phyloP scores from a whole-genome alignment of 2,329 filamentous ascomycete genomes.

The Pseudogymnoascus sp. region DNA sequence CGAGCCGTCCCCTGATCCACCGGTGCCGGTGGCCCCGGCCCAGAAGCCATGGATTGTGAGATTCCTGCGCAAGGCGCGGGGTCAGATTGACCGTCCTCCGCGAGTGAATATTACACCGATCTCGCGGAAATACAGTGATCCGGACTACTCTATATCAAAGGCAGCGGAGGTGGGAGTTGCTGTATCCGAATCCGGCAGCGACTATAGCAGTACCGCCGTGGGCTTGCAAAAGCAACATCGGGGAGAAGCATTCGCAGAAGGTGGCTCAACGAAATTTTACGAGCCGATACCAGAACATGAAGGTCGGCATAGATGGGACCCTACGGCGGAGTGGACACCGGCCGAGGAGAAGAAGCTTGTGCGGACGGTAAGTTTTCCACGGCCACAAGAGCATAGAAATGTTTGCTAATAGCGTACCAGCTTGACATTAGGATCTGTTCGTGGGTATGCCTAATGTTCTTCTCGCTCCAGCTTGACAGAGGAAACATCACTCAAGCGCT shows the following conservation, averaged over 20 bases:
- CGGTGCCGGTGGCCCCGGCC: neutral
- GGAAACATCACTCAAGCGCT: conserved; percentile 49
- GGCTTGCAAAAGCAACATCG: neutral
- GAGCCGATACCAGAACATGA: conserved; percentile 20
- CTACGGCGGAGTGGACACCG: conserved; percentile 21
- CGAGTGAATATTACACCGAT: neutral
- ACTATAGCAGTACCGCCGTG: neutral
- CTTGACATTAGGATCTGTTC: conserved; percentile 18
- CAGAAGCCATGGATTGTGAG: neutral
- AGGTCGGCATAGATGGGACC: conserved; percentile 21
- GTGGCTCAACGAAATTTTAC: conserved; percentile 17
- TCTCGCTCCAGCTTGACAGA: conserved; percentile 51
- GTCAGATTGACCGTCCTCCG: conserved; percentile 9
- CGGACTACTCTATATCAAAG: neutral
- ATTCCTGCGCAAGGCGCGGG: conserved; percentile 9
- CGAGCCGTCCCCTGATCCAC: neutral
- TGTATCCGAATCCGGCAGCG: neutral
- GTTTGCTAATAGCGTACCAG: neutral
- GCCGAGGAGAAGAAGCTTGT: conserved; percentile 22
- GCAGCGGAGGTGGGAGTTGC: neutral
- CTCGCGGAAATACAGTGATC: neutral
- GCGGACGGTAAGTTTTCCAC: conserved; percentile 16
- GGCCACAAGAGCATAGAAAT: neutral
- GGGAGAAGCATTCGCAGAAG: neutral
- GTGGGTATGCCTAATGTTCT: conserved; percentile 52